phyloP scores from a whole-genome alignment of 2,329 filamentous ascomycete genomes.

The Aureobasidium leucospermi region DNA sequence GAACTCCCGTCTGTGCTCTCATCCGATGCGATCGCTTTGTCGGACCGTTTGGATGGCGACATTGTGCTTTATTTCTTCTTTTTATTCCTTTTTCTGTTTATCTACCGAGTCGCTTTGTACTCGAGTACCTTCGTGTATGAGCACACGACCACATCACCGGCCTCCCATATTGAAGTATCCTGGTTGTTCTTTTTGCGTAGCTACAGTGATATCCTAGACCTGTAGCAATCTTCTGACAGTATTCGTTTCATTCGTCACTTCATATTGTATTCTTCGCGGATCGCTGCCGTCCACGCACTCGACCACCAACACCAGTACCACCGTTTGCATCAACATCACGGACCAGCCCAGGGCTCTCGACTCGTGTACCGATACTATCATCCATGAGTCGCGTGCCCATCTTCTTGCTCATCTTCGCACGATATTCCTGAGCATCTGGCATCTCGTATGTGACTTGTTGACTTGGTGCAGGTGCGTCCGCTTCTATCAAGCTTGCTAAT shows the following conservation, averaged over 20 bases:
- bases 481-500: slow-evolving; percentile 8
- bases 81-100: background rate
- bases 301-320: slow-evolving; percentile 16
- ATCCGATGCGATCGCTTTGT: background rate
- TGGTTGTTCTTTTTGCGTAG: background rate
- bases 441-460: slow-evolving; percentile 31
- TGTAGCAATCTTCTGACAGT: background rate
- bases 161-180: background rate
- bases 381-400: slow-evolving; percentile 26
- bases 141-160: background rate
- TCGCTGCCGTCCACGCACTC: slow-evolving; percentile 17
- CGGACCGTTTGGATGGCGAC: slow-evolving; percentile 5
- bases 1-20: slow-evolving; percentile 3
- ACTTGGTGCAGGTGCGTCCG: slow-evolving; percentile 19
- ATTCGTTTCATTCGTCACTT: background rate
- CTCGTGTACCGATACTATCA: slow-evolving; percentile 19
- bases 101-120: background rate
- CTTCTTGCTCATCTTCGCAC: slow-evolving; percentile 24
- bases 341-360: slow-evolving; percentile 25
- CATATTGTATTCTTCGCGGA: slow-evolving; percentile 8
- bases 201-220: background rate
- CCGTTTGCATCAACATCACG: slow-evolving; percentile 21
- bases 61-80: background rate
- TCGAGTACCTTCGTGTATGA: background rate
- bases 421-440: slow-evolving; percentile 25